Evolutionary conservation across 768 basidiomycete species (phyloP).

Genomic region (Pulveroboletus sp.): DNA sequence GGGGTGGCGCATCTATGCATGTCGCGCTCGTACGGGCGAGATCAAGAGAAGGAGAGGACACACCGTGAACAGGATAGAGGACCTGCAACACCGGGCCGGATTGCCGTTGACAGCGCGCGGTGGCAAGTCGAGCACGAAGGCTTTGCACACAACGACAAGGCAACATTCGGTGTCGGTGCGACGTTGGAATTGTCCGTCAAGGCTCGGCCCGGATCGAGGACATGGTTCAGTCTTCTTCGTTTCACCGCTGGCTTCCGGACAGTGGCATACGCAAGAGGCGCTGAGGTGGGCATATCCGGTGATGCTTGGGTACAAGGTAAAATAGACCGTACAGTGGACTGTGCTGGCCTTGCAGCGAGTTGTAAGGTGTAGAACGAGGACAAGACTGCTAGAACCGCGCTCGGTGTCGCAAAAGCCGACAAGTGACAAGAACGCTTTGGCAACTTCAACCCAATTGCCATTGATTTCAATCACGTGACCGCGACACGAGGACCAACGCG

Average conservation of each 20-base stretch:
- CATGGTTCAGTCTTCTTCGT: constrained; percentile 25
- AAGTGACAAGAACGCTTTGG: no score
- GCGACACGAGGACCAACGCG: constrained; percentile 19
- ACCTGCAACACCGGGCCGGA: constrained; percentile 14
- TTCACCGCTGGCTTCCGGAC: constrained; percentile 21
- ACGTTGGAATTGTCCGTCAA: constrained; percentile 21
- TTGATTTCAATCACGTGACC: constrained; percentile 30
- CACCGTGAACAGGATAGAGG: constrained; percentile 22
- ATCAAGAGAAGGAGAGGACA: neutral
- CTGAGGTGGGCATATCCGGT: constrained; percentile 17
- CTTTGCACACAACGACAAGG: constrained; percentile 7
- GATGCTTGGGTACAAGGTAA: neutral
- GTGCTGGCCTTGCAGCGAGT: no score
- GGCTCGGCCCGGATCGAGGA: constrained; percentile 15
- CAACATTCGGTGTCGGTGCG: neutral
- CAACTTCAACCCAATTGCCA: neutral
- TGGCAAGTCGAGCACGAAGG: constrained; percentile 31
- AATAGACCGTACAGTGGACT: neutral
- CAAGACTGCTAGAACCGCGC: no score
- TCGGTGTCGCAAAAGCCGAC: no score
- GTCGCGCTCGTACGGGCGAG: no score
- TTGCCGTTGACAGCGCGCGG: constrained; percentile 21
- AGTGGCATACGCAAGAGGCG: constrained; percentile 9
- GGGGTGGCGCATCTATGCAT: constrained; percentile 34
- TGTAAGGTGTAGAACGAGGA: no score